A percentile compares a stretch with the other conserved stretches of the same genome.
phyloP scores from a whole-genome alignment of 2,329 filamentous ascomycete genomes.

The Monilinia aucupariae region DNA sequence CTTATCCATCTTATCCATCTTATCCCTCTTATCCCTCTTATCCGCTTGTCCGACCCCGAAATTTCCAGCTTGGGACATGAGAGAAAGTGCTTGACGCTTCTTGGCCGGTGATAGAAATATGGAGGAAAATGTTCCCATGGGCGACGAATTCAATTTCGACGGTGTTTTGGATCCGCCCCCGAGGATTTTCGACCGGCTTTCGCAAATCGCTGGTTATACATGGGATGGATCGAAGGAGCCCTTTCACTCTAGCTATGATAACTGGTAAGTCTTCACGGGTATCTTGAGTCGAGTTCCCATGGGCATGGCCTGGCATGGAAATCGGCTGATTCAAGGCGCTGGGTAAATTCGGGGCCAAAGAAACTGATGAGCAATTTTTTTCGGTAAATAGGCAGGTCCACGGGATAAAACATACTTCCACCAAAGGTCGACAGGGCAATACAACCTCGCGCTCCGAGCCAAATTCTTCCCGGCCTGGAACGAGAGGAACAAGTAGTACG shows the following conservation, averaged over 20 bases:
- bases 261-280: constrained; percentile 55
- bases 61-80: constrained; percentile 18
- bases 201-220: constrained; percentile 66
- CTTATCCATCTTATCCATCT: background rate
- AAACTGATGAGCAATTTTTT: constrained; percentile 3
- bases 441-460: constrained; percentile 32
- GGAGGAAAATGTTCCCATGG: constrained; percentile 27
- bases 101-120: constrained; percentile 20
- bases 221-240: constrained; percentile 63
- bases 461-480: constrained; percentile 18
- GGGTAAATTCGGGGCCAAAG: background rate
- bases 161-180: constrained; percentile 59
- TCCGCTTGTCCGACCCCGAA: background rate
- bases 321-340: background rate
- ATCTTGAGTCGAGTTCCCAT: background rate
- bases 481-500: constrained; percentile 12
- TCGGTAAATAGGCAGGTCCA: constrained; percentile 56
- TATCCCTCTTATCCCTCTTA: background rate
- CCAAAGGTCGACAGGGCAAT: constrained; percentile 24
- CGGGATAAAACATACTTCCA: constrained; percentile 45
- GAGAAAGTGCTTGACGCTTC: constrained; percentile 1
- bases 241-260: constrained; percentile 72
- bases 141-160: constrained; percentile 25
- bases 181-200: constrained; percentile 66
- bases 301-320: background rate